Conservation (phyloP, 225 moss, liverwort and hornwort species). For the Climacium dendroides region DNA sequence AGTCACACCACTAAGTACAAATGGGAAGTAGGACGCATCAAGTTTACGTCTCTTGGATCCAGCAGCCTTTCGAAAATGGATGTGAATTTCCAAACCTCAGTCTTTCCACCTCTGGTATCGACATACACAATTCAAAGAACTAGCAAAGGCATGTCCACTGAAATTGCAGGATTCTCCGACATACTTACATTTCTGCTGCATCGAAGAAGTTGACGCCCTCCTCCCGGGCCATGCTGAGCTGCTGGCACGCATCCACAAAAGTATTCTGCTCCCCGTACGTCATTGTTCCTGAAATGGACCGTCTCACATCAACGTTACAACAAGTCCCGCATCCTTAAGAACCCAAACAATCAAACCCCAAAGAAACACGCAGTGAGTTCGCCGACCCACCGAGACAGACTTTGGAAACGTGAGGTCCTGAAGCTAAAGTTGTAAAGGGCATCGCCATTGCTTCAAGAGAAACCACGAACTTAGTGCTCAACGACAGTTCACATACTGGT, state of each 20-base stretch:
- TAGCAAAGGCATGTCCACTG: neutral
- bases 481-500: neutral
- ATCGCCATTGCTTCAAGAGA: conserved; percentile 8
- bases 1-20: neutral
- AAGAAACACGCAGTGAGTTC: neutral
- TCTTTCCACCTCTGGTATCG: neutral
- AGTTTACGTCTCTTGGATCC: neutral
- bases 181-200: conserved; percentile 66
- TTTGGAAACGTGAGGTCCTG: conserved; percentile 50
- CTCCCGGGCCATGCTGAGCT: conserved; percentile 54
- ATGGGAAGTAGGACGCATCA: neutral
- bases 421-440: conserved; percentile 7
- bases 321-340: neutral
- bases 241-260: conserved; percentile 52
- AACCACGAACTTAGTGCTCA: neutral
- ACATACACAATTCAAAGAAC: neutral
- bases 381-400: conserved; percentile 47
- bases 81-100: neutral
- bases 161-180: neutral
- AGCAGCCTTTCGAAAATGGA: neutral
- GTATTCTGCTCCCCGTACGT: conserved; percentile 67
- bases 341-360: neutral
- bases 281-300: conserved; percentile 53
- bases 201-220: conserved; percentile 69
- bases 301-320: neutral